Conservation (phyloP, 768 basidiomycete genomes). For the Podaxis sp. region DNA sequence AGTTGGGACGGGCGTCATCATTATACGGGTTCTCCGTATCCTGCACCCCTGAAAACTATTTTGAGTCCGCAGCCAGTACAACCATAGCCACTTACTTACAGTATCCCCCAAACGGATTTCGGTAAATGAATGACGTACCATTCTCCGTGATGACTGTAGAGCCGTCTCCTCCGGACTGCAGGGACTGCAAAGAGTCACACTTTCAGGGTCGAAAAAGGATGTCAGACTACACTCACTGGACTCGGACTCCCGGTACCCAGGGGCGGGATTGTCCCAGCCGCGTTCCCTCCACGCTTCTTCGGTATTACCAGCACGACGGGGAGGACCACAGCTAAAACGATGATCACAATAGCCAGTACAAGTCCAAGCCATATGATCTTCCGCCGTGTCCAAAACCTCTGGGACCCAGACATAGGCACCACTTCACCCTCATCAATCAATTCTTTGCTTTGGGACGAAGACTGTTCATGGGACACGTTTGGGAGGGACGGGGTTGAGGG, state of each 20-base stretch:
- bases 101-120: slow-evolving; percentile 65
- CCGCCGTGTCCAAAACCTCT: slow-evolving; percentile 9
- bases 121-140: slow-evolving; percentile 65
- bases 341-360: slow-evolving; percentile 17
- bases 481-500: neutral
- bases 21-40: slow-evolving; percentile 66
- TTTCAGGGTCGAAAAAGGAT: neutral
- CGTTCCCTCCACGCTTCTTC: slow-evolving; percentile 17
- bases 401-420: slow-evolving; percentile 3
- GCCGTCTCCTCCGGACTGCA: slow-evolving; percentile 55
- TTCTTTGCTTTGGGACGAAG: neutral
- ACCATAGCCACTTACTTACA: slow-evolving; percentile 33
- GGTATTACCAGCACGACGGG: slow-evolving; percentile 30
- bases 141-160: slow-evolving; percentile 53
- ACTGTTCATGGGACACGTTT: neutral
- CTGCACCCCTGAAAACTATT: slow-evolving; percentile 39
- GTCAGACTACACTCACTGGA: slow-evolving; percentile 14
- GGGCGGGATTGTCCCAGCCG: neutral
- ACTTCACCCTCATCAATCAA: slow-evolving; percentile 6
- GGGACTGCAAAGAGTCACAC: neutral
- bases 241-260: slow-evolving; percentile 5
- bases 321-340: slow-evolving; percentile 26
- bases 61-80: neutral
- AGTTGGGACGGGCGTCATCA: slow-evolving; percentile 61
- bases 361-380: slow-evolving; percentile 15